A percentile compares a stretch with the other conserved stretches of the same genome.
These are phyloP conservation scores for Microbotryum intermedium DNA, from an alignment of 1,284 basidiomycete species.

Conservation along the genomic window DNA sequence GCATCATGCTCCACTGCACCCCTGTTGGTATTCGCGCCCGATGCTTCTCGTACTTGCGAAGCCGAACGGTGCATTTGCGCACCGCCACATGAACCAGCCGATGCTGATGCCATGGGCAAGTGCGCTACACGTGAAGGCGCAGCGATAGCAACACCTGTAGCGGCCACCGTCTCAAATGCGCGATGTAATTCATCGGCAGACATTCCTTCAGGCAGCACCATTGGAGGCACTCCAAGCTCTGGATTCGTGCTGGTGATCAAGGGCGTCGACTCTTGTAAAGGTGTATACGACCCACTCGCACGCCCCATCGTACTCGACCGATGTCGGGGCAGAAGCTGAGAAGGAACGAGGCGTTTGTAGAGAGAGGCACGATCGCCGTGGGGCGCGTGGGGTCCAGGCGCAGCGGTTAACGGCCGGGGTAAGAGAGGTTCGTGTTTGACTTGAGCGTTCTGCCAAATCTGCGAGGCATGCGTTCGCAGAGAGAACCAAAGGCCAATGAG, in stretches of 20 bases:
- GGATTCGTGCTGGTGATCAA: too few species aligned
- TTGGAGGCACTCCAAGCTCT: constrained; percentile 42
- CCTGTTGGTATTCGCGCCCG: constrained; percentile 3
- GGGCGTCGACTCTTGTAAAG: neutral
- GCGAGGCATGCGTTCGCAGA: constrained; percentile 90
- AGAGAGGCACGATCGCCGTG: constrained; percentile 55
- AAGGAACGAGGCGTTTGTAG: constrained; percentile 46
- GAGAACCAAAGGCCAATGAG: constrained; percentile 98
- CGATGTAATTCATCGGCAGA: constrained; percentile 74
- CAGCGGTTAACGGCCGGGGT: too few species aligned
- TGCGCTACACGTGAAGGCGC: constrained; percentile 45
- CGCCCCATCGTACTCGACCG: constrained; percentile 2
- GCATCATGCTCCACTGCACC: constrained; percentile 11
- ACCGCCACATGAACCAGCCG: constrained; percentile 7
- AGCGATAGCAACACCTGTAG: constrained; percentile 75
- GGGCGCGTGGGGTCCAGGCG: constrained; percentile 15
- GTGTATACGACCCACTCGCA: constrained; percentile 4
- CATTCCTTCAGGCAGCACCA: constrained; percentile 57
- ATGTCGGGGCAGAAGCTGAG: constrained; percentile 35
- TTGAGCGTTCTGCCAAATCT: constrained; percentile 91
- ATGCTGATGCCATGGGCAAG: constrained; percentile 16
- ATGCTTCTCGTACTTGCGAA: constrained; percentile 15
- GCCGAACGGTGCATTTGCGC: constrained; percentile 1
- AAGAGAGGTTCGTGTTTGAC: constrained; percentile 19
- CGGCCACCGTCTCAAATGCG: constrained; percentile 64